phyloP scores from a whole-genome alignment of 1,139 yeast species.

The Chernovozyma aurita region DNA sequence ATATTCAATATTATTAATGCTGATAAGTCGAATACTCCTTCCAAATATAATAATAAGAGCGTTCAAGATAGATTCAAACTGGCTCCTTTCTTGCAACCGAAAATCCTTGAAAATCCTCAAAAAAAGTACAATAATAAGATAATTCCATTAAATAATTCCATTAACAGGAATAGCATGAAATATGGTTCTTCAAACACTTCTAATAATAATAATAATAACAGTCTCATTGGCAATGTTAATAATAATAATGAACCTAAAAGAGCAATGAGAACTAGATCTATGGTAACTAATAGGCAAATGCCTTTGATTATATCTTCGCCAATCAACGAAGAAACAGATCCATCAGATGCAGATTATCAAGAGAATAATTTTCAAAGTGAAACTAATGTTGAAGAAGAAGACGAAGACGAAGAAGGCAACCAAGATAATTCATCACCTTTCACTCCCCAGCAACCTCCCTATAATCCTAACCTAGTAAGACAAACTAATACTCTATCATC shows the following conservation, averaged over 20 bases:
- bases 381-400: conserved; percentile 14
- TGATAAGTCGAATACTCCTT: conserved; percentile 36
- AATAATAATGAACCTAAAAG: conserved; percentile 31
- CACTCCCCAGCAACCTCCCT: conserved; percentile 41
- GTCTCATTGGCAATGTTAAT: too few relatives aligned
- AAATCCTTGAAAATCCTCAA: conserved; percentile 34
- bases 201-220: background rate
- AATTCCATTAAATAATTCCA: conserved; percentile 2
- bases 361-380: conserved; percentile 13
- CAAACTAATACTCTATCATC: background rate
- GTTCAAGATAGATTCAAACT: conserved; percentile 45
- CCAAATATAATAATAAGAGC: conserved; percentile 38
- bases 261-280: conserved; percentile 43
- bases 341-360: conserved; percentile 29
- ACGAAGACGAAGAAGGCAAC: conserved; percentile 12
- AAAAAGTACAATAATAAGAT: conserved; percentile 22
- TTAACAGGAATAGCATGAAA: background rate
- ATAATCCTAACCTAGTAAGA: conserved; percentile 16
- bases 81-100: conserved; percentile 44
- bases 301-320: conserved; percentile 36
- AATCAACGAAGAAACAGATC: conserved; percentile 36
- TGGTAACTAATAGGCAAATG: conserved; percentile 25
- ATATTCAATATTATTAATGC: conserved; percentile 41
- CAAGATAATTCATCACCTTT: conserved; percentile 26
- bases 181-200: background rate